Evolutionary conservation across 306 rosid genomes (phyloP), one percentile per base, ranked within the genome.

Genomic region (Rubus parviflorus): DNA sequence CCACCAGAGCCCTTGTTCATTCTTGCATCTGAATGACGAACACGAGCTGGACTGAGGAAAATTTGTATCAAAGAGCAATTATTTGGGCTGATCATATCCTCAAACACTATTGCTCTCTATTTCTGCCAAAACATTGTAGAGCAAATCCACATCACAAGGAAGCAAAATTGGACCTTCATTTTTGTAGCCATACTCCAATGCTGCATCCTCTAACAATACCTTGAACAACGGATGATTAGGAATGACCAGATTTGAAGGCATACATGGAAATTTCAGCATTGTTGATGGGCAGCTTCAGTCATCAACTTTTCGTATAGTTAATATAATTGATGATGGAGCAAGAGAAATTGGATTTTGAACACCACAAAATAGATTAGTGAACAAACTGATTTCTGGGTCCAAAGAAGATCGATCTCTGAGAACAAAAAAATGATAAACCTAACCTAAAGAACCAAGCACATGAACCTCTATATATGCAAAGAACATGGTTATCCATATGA

Each of bases 91-190:
- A 40, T 23, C 53, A 51, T 73, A 6, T 77, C 78, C 3, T 72
- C 83, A 6, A 14, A 30, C 35, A 30, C 35, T 30, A 30, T 30
- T 12, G 54, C 75, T 74, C 56, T 81, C 87, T 83, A 90, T 87
- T 87, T 90, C 85, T 8, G 84, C 79, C 65, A 91, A 63, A 4
- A 30, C 35, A 30, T 30, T 30, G 35, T 30, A 30, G 35, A 30
- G 35, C 35, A 30, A 30, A 30, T 30, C 70, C 67, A 70, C 54
- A 73, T 85, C 75, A 14, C 97, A 93, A 42, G 95, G 94, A 58
- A 93, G 87, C 75, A 86, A 80, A 11, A 93, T 65, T 0, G 97
- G 98, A 2, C 98, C 94, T 41, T 91, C 80, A 22, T 86, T 81
- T 30, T 30, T 30, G 35, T 30, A 30, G 35, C 35, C 30, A 25